Evolutionary conservation across 208 protist species (phyloP).

Genomic region (Leishmania guyanensis): DNA sequence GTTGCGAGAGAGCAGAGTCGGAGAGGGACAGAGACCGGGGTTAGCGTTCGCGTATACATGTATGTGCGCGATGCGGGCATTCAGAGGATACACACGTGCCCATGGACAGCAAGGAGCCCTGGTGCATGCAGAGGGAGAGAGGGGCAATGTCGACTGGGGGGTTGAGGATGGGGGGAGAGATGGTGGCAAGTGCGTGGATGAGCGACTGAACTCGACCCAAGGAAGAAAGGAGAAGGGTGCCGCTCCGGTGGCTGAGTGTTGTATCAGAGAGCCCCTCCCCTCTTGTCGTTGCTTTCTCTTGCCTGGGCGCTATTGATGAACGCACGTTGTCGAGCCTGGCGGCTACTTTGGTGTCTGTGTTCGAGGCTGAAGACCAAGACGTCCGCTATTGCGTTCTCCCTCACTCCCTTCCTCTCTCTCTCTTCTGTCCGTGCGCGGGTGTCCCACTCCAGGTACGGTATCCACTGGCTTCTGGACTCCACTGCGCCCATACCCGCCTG

Average conservation of each 20-base stretch:
- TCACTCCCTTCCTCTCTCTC: neutral
- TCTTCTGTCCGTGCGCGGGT: neutral
- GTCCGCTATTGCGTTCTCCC: neutral
- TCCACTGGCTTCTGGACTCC: too few relatives aligned
- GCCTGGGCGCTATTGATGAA: neutral
- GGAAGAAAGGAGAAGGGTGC: neutral
- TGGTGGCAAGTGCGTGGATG: neutral
- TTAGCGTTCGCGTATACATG: neutral
- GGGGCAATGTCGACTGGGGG: neutral
- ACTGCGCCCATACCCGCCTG: neutral
- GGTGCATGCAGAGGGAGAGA: neutral
- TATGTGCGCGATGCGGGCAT: neutral
- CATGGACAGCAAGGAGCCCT: neutral
- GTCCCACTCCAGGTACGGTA: neutral
- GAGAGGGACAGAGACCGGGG: neutral
- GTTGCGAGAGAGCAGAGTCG: neutral
- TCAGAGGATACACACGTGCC: neutral
- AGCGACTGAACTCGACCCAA: neutral
- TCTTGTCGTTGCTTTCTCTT: neutral
- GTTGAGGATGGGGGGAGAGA: neutral
- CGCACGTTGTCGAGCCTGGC: neutral
- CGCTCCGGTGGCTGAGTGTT: neutral
- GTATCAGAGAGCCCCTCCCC: neutral
- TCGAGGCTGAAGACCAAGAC: neutral
- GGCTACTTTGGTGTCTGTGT: neutral